phyloP scores from a whole-genome alignment of 345 rosid species.

The Diplotaxis tenuifolia region DNA sequence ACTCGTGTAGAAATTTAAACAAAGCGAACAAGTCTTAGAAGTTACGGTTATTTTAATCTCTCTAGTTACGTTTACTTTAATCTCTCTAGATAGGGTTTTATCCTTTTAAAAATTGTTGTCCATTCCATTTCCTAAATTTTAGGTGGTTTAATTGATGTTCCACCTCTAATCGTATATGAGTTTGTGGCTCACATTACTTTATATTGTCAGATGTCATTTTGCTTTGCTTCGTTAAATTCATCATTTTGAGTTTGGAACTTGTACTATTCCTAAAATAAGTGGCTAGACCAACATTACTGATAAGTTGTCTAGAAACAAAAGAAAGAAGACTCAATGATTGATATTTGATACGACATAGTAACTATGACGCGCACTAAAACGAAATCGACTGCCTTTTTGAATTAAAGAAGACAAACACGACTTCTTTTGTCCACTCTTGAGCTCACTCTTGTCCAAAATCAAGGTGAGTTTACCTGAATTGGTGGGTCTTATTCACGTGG shows the following conservation, averaged over 20 bases:
- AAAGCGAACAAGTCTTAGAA: neutral
- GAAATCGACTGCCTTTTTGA: constrained; percentile 11
- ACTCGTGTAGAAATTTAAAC: neutral
- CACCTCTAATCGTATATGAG: neutral
- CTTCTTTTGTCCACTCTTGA: constrained; percentile 6
- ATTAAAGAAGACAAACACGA: constrained; percentile 29
- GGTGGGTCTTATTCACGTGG: constrained; percentile 19
- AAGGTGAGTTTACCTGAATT: neutral
- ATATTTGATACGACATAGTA: constrained; percentile 28
- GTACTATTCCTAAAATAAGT: neutral
- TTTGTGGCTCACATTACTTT: neutral
- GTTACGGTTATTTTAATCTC: too few species aligned
- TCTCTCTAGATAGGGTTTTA: neutral
- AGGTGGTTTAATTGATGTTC: neutral
- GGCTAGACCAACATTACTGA: neutral
- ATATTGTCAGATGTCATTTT: neutral
- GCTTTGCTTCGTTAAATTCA: neutral
- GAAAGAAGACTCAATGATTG: constrained; percentile 5
- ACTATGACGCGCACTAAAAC: constrained; percentile 34
- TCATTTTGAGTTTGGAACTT: neutral
- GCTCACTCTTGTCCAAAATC: constrained; percentile 13
- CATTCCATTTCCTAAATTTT: neutral
- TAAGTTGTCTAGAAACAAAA: constrained; percentile 17
- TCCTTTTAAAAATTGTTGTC: neutral
- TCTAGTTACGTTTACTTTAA: too few species aligned